Evolutionary conservation across 192 early-diverging fungal genomes (phyloP).

Genomic region (Linnemannia schmuckeri): DNA sequence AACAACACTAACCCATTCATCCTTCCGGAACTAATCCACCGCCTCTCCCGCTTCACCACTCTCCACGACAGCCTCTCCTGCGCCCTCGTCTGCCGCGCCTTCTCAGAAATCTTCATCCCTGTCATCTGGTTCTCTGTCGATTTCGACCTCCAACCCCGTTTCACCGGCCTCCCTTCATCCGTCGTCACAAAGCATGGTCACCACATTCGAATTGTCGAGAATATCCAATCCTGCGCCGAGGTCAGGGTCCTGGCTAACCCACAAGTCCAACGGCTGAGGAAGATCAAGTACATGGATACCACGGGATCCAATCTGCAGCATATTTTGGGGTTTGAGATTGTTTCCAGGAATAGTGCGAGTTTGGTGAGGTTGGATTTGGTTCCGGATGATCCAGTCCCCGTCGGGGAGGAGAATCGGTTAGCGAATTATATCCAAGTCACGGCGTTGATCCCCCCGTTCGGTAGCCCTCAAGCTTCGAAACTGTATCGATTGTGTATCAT

Average conservation of each 20-base stretch:
- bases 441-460: neutral
- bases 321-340: neutral
- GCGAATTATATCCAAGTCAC: neutral
- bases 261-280: neutral
- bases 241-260: neutral
- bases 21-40: neutral
- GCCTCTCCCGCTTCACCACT: neutral
- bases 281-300: neutral
- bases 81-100: slow-evolving; percentile 8
- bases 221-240: neutral
- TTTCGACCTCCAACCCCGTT: neutral
- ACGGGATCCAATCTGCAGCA: neutral
- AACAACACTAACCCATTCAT: neutral
- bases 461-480: neutral
- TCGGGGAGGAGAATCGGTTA: neutral
- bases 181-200: neutral
- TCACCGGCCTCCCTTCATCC: neutral
- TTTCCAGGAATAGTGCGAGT: neutral
- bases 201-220: slow-evolving; percentile 15
- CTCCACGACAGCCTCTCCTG: neutral
- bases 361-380: neutral
- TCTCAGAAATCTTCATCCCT: neutral
- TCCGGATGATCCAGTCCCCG: neutral
- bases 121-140: slow-evolving; percentile 21
- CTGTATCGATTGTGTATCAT: neutral